Percentiles rank a stretch among this genome's conserved stretches.
These are phyloP conservation scores for Cryptococcus sp. DNA, from an alignment of 1,284 basidiomycete species.

Conservation along the genomic window DNA sequence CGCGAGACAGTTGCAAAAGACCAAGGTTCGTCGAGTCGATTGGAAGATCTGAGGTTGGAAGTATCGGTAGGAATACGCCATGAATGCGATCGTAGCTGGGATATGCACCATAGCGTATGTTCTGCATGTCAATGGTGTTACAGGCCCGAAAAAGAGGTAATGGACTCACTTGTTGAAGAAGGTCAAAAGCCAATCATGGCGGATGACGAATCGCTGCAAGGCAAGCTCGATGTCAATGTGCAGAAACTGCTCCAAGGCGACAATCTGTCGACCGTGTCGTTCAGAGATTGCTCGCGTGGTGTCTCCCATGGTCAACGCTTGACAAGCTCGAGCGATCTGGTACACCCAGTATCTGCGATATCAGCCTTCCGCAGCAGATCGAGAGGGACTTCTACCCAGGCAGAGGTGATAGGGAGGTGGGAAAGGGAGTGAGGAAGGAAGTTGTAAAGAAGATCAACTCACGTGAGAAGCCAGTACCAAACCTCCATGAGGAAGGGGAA, in stretches of 20 bases:
- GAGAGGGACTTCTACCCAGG: neutral
- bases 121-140: slow-evolving; percentile 9
- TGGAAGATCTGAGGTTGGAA: slow-evolving; percentile 37
- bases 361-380: neutral
- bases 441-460: slow-evolving; percentile 5
- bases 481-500: slow-evolving; percentile 40
- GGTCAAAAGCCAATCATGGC: slow-evolving; percentile 20
- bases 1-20: slow-evolving; percentile 41
- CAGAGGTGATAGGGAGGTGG: too few relatives aligned
- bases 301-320: slow-evolving; percentile 41
- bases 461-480: slow-evolving; percentile 40
- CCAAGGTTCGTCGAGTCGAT: slow-evolving; percentile 38
- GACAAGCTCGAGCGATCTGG: slow-evolving; percentile 39
- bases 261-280: slow-evolving; percentile 33
- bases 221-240: slow-evolving; percentile 37
- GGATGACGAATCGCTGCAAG: slow-evolving; percentile 35
- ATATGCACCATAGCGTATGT: slow-evolving; percentile 47
- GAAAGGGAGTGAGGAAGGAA: neutral
- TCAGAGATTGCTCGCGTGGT: slow-evolving; percentile 34
- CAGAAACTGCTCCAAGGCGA: slow-evolving; percentile 30
- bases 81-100: slow-evolving; percentile 43
- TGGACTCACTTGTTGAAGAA: slow-evolving; percentile 40
- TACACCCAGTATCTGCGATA: slow-evolving; percentile 42
- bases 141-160: neutral
- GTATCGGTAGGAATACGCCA: slow-evolving; percentile 37